A percentile compares a stretch with the other conserved stretches of the same genome.
These are phyloP conservation scores for Tilletia setariae DNA, from an alignment of 1,284 basidiomycete species.

Conservation along the genomic window DNA sequence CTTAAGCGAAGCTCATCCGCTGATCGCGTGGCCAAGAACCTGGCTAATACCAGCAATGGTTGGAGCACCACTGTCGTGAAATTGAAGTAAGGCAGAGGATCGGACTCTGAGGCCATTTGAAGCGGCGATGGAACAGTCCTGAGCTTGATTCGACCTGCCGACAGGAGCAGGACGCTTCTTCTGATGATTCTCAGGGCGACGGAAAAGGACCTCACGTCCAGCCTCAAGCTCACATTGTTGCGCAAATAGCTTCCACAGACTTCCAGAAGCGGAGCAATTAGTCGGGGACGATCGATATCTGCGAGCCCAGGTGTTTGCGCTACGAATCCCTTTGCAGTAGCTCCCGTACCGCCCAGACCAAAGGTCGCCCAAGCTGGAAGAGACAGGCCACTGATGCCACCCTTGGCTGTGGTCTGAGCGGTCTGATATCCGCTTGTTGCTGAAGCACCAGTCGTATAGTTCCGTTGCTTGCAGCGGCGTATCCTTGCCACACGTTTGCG, in stretches of 20 bases:
- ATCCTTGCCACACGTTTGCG: background rate
- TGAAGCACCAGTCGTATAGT: background rate
- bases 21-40: background rate
- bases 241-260: background rate
- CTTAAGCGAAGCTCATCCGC: background rate
- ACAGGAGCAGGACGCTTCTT: background rate
- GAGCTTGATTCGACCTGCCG: conserved; percentile 1
- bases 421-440: background rate
- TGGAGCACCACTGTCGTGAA: background rate
- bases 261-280: background rate
- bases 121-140: background rate
- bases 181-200: conserved; percentile 4
- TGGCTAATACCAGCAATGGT: background rate
- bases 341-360: background rate
- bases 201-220: conserved; percentile 12
- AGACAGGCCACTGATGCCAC: background rate
- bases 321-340: background rate
- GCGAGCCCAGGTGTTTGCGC: background rate
- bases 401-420: too few relatives aligned
- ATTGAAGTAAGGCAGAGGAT: background rate
- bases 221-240: background rate
- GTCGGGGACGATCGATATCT: background rate
- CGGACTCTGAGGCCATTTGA: background rate
- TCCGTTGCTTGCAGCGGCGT: conserved; percentile 6
- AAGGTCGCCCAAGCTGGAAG: background rate